Percentiles rank a stretch among this genome's conserved stretches.
Conservation (phyloP, 768 basidiomycete genomes). For the Termitomyces sp. region DNA sequence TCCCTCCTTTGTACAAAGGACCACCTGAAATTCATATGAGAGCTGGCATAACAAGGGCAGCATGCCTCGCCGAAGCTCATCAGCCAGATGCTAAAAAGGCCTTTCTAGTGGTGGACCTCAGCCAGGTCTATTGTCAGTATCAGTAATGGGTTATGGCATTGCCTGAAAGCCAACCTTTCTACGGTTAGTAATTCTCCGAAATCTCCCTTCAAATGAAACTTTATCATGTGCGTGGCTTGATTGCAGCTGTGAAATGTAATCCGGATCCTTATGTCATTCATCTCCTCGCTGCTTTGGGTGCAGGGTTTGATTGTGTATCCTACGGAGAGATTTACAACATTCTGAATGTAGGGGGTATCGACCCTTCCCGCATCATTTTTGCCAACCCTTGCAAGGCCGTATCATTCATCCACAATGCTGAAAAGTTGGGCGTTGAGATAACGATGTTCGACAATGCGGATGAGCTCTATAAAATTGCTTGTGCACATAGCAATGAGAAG, state of each 20-base stretch:
- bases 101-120: conserved; percentile 94
- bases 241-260: conserved; percentile 92
- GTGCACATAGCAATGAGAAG: conserved; percentile 73
- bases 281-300: conserved; percentile 81
- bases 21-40: conserved; percentile 72
- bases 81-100: conserved; percentile 82
- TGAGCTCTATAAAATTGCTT: conserved; percentile 90
- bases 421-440: conserved; percentile 73
- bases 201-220: neutral
- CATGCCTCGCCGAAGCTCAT: conserved; percentile 41
- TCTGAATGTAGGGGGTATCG: conserved; percentile 64
- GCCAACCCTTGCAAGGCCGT: conserved; percentile 98
- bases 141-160: conserved; percentile 74
- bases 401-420: conserved; percentile 86
- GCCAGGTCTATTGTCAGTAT: conserved; percentile 80
- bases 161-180: conserved; percentile 85
- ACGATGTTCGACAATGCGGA: conserved; percentile 99
- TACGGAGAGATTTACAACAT: conserved; percentile 86
- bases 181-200: conserved; percentile 54
- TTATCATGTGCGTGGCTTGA: conserved; percentile 1
- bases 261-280: conserved; percentile 93
- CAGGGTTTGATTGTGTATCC: conserved; percentile 97
- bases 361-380: conserved; percentile 84
- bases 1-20: conserved; percentile 66
- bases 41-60: conserved; percentile 65